phyloP scores from a whole-genome alignment of 2,329 filamentous ascomycete genomes.

The Ustilaginoidea virens region DNA sequence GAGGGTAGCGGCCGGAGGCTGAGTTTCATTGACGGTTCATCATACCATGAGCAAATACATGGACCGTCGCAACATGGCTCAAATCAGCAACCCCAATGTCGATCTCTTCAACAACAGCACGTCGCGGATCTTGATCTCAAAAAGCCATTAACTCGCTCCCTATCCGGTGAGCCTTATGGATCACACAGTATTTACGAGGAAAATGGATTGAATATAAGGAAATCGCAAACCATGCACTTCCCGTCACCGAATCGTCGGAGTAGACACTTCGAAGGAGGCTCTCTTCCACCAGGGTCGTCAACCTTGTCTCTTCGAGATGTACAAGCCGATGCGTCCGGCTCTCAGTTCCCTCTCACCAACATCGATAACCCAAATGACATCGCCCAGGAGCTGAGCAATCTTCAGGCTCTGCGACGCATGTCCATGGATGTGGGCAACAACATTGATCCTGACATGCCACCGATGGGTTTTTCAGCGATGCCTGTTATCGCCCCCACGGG shows the following conservation, averaged over 20 bases:
- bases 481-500: conserved; percentile 57
- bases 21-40: conserved; percentile 51
- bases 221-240: conserved; percentile 26
- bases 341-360: conserved; percentile 70
- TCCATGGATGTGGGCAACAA: conserved; percentile 81
- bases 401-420: conserved; percentile 80
- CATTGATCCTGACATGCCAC: conserved; percentile 60
- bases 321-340: conserved; percentile 43
- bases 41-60: conserved; percentile 35
- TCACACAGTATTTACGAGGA: conserved; percentile 16
- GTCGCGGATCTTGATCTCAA: conserved; percentile 19
- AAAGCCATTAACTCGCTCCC: conserved; percentile 27
- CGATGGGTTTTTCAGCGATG: conserved; percentile 51
- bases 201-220: conserved; percentile 19
- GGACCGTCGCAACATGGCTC: conserved; percentile 10
- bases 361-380: conserved; percentile 82
- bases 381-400: conserved; percentile 80
- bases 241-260: conserved; percentile 24
- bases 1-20: conserved; percentile 42
- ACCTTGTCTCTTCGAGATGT: conserved; percentile 37
- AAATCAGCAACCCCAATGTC: conserved; percentile 1
- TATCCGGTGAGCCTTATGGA: conserved; percentile 25
- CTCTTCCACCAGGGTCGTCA: conserved; percentile 33
- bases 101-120: conserved; percentile 12
- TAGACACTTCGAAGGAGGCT: conserved; percentile 23